phyloP scores from a whole-genome alignment of 768 basidiomycete species.

The Suillus discolor region DNA sequence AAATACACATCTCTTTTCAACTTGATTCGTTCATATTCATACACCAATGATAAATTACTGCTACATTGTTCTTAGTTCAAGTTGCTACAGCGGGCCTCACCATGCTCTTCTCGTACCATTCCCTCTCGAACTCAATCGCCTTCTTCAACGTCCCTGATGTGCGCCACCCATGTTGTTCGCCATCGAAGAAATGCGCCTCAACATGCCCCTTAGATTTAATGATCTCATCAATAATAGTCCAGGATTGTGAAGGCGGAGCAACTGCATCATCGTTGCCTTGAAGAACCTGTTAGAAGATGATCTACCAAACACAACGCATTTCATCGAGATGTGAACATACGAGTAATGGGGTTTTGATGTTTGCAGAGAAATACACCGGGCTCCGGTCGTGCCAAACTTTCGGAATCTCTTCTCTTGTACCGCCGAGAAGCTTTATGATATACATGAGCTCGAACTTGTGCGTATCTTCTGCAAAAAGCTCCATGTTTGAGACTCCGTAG shows the following conservation, averaged over 20 bases:
- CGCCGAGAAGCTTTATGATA: constrained; percentile 63
- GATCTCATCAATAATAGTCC: constrained; percentile 1
- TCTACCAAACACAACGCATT: not conserved
- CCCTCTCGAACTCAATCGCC: constrained; percentile 36
- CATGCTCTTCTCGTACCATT: constrained; percentile 34
- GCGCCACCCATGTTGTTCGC: constrained; percentile 46
- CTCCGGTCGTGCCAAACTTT: constrained; percentile 62
- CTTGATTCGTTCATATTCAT: too few species aligned
- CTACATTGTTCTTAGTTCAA: not conserved
- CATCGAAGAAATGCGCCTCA: constrained; percentile 43
- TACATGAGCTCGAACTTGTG: constrained; percentile 75
- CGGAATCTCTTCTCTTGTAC: constrained; percentile 51
- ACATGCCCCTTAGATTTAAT: constrained; percentile 18
- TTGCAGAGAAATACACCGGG: constrained; percentile 61
- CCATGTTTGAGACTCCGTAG: constrained; percentile 73
- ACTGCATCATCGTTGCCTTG: constrained; percentile 66
- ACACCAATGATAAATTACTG: too few species aligned
- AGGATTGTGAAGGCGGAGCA: constrained; percentile 68
- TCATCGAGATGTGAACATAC: constrained; percentile 47
- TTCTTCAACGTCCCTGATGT: constrained; percentile 36
- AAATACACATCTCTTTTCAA: too few species aligned
- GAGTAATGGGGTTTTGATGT: constrained; percentile 64
- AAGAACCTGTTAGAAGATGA: constrained; percentile 49
- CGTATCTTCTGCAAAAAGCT: constrained; percentile 56
- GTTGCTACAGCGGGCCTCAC: not conserved